These are phyloP conservation scores for Eucalyptus caleyi DNA, from an alignment of 345 rosid species.

Conservation along the genomic window DNA sequence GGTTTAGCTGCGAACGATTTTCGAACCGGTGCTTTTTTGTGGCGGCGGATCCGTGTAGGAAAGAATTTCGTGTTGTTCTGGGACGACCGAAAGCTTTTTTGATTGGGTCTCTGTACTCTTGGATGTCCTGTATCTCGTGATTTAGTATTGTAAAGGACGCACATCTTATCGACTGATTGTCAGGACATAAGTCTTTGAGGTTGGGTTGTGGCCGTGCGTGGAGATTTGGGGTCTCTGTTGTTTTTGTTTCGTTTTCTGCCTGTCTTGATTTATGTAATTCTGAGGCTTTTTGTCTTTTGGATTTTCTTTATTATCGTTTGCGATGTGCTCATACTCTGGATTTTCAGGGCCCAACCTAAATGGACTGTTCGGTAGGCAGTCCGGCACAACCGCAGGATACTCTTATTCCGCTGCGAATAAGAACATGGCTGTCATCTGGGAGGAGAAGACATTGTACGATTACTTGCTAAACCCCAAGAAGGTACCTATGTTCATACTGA, in stretches of 20 bases:
- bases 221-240: neutral
- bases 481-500: conserved; percentile 6
- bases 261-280: neutral
- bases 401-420: conserved; percentile 95
- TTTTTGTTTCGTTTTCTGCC: neutral
- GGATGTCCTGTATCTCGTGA: neutral
- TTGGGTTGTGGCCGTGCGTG: neutral
- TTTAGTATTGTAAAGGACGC: neutral
- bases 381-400: conserved; percentile 75
- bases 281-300: neutral
- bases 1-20: neutral
- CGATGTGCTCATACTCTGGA: neutral
- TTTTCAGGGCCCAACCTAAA: conserved; percentile 76
- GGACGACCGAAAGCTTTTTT: neutral
- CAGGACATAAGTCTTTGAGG: neutral
- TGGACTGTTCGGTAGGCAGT: conserved; percentile 86
- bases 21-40: neutral
- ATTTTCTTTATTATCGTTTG: neutral
- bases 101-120: neutral
- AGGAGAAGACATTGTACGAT: conserved; percentile 72
- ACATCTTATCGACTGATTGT: neutral
- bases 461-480: conserved; percentile 91
- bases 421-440: conserved; percentile 80
- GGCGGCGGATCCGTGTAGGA: neutral
- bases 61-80: neutral